Base-by-base conservation (phyloP, 306 rosid genomes). In the Vicia sativa region DNA sequence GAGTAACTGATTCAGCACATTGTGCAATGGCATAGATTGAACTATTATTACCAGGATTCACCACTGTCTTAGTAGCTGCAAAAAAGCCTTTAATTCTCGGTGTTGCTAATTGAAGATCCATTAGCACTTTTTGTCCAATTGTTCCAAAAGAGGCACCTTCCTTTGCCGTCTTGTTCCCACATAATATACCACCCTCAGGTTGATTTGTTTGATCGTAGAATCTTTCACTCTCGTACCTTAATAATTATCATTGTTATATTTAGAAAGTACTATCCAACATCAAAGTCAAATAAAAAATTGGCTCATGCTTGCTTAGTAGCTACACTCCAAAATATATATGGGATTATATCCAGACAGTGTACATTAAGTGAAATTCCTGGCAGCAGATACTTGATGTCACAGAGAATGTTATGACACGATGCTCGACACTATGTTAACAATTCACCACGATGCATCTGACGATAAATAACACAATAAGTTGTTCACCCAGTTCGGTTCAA, bases 21-120 rank as follows among this genome's bases (percentile, higher is more conserved):
- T 88, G 95, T 44, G 95, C 90, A 62, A 81, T 21, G 1, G 84
- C 91, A 65, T 83, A 88, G 1, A 85, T 58, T 31, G 81, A 60
- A 25, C 55, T 12, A 4, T 74, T 45, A 7, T 67, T 70, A 3
- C 35, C 31, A 53, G 34, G 34, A 11, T n/a, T 49, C 9, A 73
- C 60, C 8, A 44, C 45, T 35, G 73, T 83, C 76, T 48, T 75
- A 0, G 45, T 72, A 8, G 86, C 89, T 9, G 86, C 87, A 57
- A 41, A 83, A 58, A 80, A 87, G 0, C 88, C 84, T n/a, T 68
- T 48, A 0, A 70, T 74, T 60, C 19, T 83, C 0, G 83, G 74
- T 49, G 83, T 74, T 64, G 80, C 76, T 6, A 4, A 49, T 74
- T 58, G 74, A 29, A 79, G 66, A 12, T 70, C 68, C 42, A 25